Conservation (phyloP, 345 rosid genomes). For the Euphorbia peplus region DNA sequence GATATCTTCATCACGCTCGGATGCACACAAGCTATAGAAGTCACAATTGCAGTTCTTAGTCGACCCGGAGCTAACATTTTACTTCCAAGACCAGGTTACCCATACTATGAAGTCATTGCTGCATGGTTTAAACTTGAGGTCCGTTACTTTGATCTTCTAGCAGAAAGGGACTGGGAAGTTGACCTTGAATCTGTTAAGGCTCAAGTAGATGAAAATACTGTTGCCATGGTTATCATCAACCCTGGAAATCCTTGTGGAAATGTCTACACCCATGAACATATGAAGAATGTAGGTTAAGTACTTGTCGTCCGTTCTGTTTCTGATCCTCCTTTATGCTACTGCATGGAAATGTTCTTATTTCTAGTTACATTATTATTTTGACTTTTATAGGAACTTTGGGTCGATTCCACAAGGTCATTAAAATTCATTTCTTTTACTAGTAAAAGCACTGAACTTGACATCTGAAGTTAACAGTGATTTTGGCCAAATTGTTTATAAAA, state of each 20-base stretch:
- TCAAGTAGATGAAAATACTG: conserved; percentile 57
- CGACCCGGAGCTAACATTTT: conserved; percentile 54
- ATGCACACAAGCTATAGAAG: conserved; percentile 53
- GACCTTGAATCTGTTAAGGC: conserved; percentile 50
- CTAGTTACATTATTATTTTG: too few relatives aligned
- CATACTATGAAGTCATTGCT: conserved; percentile 43
- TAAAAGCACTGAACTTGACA: too few relatives aligned
- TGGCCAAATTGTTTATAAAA: too few relatives aligned
- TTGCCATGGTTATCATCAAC: conserved; percentile 52
- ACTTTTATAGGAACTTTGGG: too few relatives aligned
- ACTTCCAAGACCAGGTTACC: conserved; percentile 44
- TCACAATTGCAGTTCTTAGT: conserved; percentile 38
- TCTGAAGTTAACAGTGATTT: too few relatives aligned
- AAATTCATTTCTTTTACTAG: too few relatives aligned
- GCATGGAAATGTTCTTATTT: neutral
- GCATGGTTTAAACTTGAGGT: conserved; percentile 32
- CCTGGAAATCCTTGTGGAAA: conserved; percentile 51
- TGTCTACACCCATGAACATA: conserved; percentile 44
- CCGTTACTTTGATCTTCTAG: conserved; percentile 59
- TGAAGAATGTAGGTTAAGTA: conserved; percentile 29
- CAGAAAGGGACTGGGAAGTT: conserved; percentile 58
- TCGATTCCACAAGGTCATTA: too few relatives aligned
- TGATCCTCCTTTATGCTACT: neutral
- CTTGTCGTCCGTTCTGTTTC: neutral
- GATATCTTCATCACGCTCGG: conserved; percentile 50